These are phyloP conservation scores for Penicillium coffeae DNA, from an alignment of 495 filamentous ascomycete genomes.

Conservation along the genomic window DNA sequence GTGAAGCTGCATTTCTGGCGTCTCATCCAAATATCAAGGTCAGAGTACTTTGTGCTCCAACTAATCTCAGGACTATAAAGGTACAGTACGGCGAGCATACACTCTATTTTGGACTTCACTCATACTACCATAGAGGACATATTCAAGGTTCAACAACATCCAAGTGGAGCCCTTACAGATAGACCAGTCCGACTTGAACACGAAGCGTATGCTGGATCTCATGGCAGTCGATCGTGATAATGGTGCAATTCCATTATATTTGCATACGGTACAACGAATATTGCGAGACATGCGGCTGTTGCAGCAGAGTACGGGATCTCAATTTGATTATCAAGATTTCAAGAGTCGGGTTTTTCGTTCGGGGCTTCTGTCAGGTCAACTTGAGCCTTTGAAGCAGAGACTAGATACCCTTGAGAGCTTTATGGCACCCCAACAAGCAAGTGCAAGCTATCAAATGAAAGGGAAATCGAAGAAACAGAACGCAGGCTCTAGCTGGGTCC, in stretches of 20 bases:
- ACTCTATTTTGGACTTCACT: conserved; percentile 1
- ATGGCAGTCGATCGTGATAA: conserved; percentile 57
- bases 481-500: conserved; percentile 9
- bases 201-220: conserved; percentile 60
- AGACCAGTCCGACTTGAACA: conserved; percentile 56
- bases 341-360: conserved; percentile 29
- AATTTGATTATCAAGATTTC: conserved; percentile 56
- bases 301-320: conserved; percentile 31
- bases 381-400: conserved; percentile 50
- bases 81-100: conserved; percentile 18
- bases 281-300: conserved; percentile 54
- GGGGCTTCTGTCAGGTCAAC: conserved; percentile 40
- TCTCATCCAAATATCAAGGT: conserved; percentile 52
- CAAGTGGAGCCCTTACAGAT: conserved; percentile 53
- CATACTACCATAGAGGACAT: conserved; percentile 9
- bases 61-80: conserved; percentile 49
- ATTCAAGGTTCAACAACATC: conserved; percentile 38
- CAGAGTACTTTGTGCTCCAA: conserved; percentile 60
- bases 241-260: conserved; percentile 55
- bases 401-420: conserved; percentile 57
- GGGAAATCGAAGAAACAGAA: background rate
- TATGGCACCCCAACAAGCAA: conserved; percentile 35
- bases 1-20: conserved; percentile 66
- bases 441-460: background rate
- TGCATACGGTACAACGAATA: conserved; percentile 53